Base-by-base conservation (phyloP, 345 rosid genomes). In the Garcia nutans region DNA sequence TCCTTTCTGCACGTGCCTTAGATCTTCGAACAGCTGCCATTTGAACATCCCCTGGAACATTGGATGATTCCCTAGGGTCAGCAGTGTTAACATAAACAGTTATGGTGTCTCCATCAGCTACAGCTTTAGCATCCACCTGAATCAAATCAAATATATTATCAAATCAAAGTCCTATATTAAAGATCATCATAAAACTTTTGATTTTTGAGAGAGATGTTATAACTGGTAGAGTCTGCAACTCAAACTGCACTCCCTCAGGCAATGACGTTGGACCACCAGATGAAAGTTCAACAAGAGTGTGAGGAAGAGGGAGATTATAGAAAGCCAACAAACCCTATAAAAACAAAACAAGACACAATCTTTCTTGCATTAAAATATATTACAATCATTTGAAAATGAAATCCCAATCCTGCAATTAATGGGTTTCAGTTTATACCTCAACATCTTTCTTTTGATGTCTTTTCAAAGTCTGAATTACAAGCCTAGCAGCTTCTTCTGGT, bases 21-120 rank as follows among this genome's bases (percentile, higher is more conserved):
- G 93, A 73, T 83, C 97, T 86, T 72, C 74, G 74, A 54, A 71
- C 85, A 9, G 88, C 91, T 42, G 94, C 93, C 72, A 47, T 37
- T 13, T 82, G 88, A 50, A 93, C 92, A 2, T 84, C 88, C 80
- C 58, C 75, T 1, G 98, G 98, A 54, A 93, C 88, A 65, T 8
- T 82, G 1, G 87, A 76, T 19, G 97, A 86, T 78, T 93, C 98
- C 26, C 86, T 69, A 0, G 91, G 88, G 23, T 87, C 88, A 22
- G 85, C 74, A 10, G 84, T 63, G 81, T 84, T 86, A 41, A 93
- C 98, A 52, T 87, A 96, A 54, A 89, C 97, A 2, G 88, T 79
- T 47, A 96, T 75, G 0, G 92, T 89, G 72, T 96, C 99, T 42
- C 98, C 98, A 86, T 96, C 99, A 8, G 93, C 60, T 55, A 96